phyloP scores from a whole-genome alignment of 306 rosid genomes.

The Trifolium pratense region DNA sequence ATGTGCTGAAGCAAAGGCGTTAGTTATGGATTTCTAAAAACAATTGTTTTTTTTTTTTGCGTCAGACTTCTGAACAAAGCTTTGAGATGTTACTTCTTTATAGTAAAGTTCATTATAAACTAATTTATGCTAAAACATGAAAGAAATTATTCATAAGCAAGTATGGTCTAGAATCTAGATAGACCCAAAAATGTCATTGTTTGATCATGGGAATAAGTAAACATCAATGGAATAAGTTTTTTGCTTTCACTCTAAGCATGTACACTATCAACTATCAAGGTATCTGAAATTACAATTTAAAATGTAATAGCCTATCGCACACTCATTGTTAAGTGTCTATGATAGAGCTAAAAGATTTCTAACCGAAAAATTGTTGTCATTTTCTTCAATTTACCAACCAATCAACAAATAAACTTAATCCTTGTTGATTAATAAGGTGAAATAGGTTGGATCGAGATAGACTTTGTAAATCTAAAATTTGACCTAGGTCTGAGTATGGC shows the following conservation, averaged over 20 bases:
- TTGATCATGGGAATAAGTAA: neutral
- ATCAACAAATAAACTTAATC: no score
- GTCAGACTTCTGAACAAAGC: neutral
- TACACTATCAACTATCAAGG: neutral
- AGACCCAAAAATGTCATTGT: neutral
- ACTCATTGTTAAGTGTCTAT: no score
- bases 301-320: no score
- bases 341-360: no score
- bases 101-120: neutral
- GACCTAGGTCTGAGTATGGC: no score
- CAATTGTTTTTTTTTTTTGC: neutral
- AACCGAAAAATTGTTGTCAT: no score
- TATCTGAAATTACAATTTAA: neutral
- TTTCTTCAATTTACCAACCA: no score
- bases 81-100: neutral
- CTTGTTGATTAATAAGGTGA: no score
- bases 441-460: no score
- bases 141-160: neutral
- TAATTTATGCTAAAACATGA: neutral
- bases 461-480: no score
- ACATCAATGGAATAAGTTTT: neutral
- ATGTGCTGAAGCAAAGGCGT: slow-evolving; percentile 36
- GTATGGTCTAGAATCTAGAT: neutral
- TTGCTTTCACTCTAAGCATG: neutral
- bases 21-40: neutral